These are phyloP conservation scores for Amoebophrya sp. DNA, from an alignment of 169 alveolate genomes.

Conservation along the genomic window DNA sequence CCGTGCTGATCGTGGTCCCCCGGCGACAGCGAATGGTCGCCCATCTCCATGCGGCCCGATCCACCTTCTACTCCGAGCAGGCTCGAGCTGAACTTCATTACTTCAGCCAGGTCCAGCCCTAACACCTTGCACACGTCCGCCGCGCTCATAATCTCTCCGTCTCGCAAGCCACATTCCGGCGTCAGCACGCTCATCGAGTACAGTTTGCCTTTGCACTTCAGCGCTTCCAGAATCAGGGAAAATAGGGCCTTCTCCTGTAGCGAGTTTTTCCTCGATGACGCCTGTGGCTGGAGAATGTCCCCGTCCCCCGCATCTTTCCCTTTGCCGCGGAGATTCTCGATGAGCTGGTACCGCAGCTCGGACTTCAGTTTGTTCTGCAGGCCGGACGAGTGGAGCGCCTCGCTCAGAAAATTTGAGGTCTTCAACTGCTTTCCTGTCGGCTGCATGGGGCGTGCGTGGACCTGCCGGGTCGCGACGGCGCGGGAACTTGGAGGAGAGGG, in stretches of 20 bases:
- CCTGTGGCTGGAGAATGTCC: background rate
- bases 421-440: background rate
- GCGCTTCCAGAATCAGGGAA: background rate
- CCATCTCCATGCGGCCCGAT: background rate
- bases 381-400: too few relatives aligned
- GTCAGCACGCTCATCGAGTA: background rate
- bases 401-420: too few relatives aligned
- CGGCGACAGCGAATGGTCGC: background rate
- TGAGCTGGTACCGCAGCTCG: background rate
- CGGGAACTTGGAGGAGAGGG: too few relatives aligned
- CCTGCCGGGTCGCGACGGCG: too few relatives aligned
- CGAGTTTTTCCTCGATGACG: background rate
- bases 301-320: background rate
- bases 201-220: background rate
- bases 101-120: background rate
- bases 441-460: too few relatives aligned
- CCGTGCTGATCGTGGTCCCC: background rate
- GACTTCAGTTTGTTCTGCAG: background rate
- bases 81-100: too few relatives aligned
- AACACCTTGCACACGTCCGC: background rate
- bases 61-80: too few relatives aligned
- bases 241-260: background rate
- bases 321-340: background rate
- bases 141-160: background rate
- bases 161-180: background rate